Evolutionary conservation across 2,329 filamentous ascomycete genomes (phyloP).

Genomic region (Teratosphaeria destructans): DNA sequence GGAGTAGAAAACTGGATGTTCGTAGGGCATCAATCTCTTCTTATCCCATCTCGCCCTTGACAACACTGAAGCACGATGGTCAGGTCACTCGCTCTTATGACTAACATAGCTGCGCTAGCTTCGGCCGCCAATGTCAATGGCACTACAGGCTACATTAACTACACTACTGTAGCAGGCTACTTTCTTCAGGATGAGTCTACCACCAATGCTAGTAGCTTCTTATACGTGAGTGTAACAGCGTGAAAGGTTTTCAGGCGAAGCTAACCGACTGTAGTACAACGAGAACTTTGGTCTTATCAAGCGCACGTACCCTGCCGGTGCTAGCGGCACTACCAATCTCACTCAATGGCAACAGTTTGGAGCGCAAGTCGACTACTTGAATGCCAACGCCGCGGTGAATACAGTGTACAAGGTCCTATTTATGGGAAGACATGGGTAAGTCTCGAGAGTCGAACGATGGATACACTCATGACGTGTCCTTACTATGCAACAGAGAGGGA

Average conservation of each 20-base stretch:
- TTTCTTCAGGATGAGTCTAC: slow-evolving; percentile 53
- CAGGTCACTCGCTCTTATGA: background rate
- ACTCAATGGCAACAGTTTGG: slow-evolving; percentile 58
- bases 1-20: background rate
- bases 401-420: slow-evolving; percentile 61
- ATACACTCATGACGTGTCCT: background rate
- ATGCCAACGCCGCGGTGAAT: slow-evolving; percentile 36
- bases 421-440: slow-evolving; percentile 55
- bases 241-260: background rate
- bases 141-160: slow-evolving; percentile 39
- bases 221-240: slow-evolving; percentile 43
- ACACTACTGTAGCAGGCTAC: slow-evolving; percentile 50
- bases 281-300: slow-evolving; percentile 58
- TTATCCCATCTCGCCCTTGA: background rate
- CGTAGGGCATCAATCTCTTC: background rate
- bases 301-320: slow-evolving; percentile 47
- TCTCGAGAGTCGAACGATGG: background rate
- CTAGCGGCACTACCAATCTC: slow-evolving; percentile 31
- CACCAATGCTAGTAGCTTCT: slow-evolving; percentile 48
- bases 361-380: slow-evolving; percentile 48
- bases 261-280: slow-evolving; percentile 32
- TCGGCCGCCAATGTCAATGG: slow-evolving; percentile 4
- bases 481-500: slow-evolving; percentile 37
- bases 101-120: background rate
- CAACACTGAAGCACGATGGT: background rate